Evolutionary conservation across 768 basidiomycete genomes (phyloP).

Genomic region (Suillus sp.): DNA sequence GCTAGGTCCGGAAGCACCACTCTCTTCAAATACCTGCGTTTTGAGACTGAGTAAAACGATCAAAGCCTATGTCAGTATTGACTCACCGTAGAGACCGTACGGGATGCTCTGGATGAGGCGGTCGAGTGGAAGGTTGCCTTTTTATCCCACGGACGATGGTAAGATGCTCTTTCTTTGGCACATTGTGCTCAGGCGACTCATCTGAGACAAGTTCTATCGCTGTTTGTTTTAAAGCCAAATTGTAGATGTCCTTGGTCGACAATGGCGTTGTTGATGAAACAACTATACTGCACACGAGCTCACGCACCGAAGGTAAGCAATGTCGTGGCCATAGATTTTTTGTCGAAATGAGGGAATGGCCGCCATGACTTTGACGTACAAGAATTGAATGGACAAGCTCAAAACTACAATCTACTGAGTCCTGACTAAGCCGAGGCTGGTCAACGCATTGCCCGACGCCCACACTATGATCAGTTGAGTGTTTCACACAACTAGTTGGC

Average conservation of each 20-base stretch:
- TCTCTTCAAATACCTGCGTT: too few species aligned
- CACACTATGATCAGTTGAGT: too few species aligned
- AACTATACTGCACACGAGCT: slow-evolving; percentile 21
- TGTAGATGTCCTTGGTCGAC: slow-evolving; percentile 32
- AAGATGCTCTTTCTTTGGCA: neutral
- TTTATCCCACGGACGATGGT: neutral
- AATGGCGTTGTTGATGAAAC: slow-evolving; percentile 25
- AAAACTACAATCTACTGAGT: too few species aligned
- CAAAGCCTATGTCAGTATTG: neutral
- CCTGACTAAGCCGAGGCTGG: too few species aligned
- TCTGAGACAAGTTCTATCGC: slow-evolving; percentile 2
- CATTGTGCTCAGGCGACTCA: slow-evolving; percentile 10
- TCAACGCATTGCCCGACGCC: too few species aligned
- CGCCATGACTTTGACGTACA: neutral
- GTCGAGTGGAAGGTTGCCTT: too few species aligned
- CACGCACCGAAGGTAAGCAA: too few species aligned
- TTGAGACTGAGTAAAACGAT: neutral
- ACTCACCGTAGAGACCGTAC: slow-evolving; percentile 59
- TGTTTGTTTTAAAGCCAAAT: slow-evolving; percentile 21
- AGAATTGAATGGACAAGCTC: too few species aligned
- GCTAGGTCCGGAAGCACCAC: too few species aligned
- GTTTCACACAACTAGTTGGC: too few species aligned
- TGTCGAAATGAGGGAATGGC: neutral
- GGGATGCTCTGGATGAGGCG: too few species aligned
- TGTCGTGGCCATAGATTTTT: neutral